Base-by-base conservation (phyloP, 495 filamentous ascomycete genomes). In the Neurospora sp. region DNA sequence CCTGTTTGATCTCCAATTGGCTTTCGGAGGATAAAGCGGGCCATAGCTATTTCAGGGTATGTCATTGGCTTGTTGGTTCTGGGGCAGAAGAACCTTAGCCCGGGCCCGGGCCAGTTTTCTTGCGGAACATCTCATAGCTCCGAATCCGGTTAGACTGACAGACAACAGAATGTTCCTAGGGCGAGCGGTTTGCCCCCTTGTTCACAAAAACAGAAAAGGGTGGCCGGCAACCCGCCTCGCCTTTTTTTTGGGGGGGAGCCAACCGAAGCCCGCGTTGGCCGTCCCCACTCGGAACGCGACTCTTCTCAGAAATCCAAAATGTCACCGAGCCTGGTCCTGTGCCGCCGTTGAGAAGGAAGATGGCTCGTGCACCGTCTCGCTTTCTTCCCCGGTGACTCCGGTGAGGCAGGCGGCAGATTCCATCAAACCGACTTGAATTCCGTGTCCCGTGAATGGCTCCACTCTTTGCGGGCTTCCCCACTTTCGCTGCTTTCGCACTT, bases 71-170 rank as follows among this genome's bases (percentile, higher is more conserved):
- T 42, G 69, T 74, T 62, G 48, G 39, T 12, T 46, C 59, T 44
- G 38, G 72, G 27, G 66, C 40, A 48, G 40, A 62, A 39, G 23
- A 71, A 62, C 31, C 31, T 31, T 31, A 31, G 35, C 9, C n/a
- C 44, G 23, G 20, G 35, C 9, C n/a, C 44, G 23, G 20, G 23
- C 12, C 54, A 31, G 54, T 62, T 62, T 62, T 62, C 23, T 62
- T 73, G 73, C 75, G 79, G 77, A 78, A 79, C 54, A 77, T 74
- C 69, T 74, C 77, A 75, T 42, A 20, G 9, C 42, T 62, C 73
- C 70, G 73, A 44, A 73, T 76, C 40, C 59, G 77, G 79, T 73
- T 80, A 78, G 76, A 54, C 70, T 75, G 77, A 71, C 73, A 79
- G 74, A 66, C 54, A 66, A n/a, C n/a, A n/a, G n/a, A 35, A 31